phyloP scores from a whole-genome alignment of 352 stramenopile genomes.

The Globisporangium sylvaticum region DNA sequence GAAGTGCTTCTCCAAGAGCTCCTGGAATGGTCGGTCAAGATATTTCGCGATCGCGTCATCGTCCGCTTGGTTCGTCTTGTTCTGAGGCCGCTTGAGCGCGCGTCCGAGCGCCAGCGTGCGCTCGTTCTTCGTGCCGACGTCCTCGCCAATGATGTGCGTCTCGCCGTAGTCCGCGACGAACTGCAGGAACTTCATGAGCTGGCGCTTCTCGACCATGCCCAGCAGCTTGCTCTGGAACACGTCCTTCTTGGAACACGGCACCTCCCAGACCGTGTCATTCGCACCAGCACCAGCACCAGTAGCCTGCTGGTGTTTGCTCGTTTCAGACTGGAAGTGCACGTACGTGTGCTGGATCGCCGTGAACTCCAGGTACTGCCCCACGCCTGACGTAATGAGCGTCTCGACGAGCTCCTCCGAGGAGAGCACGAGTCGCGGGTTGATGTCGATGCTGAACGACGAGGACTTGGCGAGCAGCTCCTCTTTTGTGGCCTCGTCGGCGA shows the following conservation, averaged over 20 bases:
- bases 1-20: slow-evolving; percentile 66
- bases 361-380: slow-evolving; percentile 88
- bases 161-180: slow-evolving; percentile 85
- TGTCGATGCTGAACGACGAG: slow-evolving; percentile 63
- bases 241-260: slow-evolving; percentile 89
- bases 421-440: slow-evolving; percentile 80
- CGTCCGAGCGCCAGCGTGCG: slow-evolving; percentile 68
- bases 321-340: slow-evolving; percentile 41
- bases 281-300: background rate
- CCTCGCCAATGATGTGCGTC: slow-evolving; percentile 62
- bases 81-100: slow-evolving; percentile 82
- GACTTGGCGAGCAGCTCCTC: slow-evolving; percentile 42
- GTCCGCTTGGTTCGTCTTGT: slow-evolving; percentile 61
- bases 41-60: slow-evolving; percentile 31
- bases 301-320: slow-evolving; percentile 9
- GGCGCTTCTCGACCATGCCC: slow-evolving; percentile 83
- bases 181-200: slow-evolving; percentile 90
- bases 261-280: slow-evolving; percentile 58
- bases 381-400: slow-evolving; percentile 78
- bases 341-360: slow-evolving; percentile 81
- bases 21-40: slow-evolving; percentile 59
- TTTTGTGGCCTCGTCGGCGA: slow-evolving; percentile 33
- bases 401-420: slow-evolving; percentile 78
- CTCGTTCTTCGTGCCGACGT: slow-evolving; percentile 86
- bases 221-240: slow-evolving; percentile 87